Evolutionary conservation across 202 grass and related monocot species (phyloP), one percentile per base, ranked within the genome.

Genomic region (Carex arenaria): DNA sequence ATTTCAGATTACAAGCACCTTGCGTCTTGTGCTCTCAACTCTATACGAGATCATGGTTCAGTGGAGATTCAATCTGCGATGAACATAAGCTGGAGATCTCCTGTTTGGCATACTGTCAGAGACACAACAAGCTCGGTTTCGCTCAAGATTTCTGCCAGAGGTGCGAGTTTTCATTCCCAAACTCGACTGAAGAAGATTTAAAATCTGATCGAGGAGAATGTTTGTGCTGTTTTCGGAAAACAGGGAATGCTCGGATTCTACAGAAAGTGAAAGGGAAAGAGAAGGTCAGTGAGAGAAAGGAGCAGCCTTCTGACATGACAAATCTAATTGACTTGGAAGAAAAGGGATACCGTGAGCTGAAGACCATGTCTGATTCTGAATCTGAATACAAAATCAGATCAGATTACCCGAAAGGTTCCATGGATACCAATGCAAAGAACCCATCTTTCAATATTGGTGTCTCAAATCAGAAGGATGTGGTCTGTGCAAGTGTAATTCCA

Each of bases 21-120:
- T 98, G 95, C 82, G 74, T 85, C 7, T 26, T 98, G 7, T 98
- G 95, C 87, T 91, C 87, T 0, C 87, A 84, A 69, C 73, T 94
- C 49, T 85, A 89, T 38, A 83, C 84, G 57, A 86, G 77, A 57
- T 20, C 85, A 23, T 94, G 90, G 87, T 94, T 90, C 85, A 88
- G 85, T 13, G 61, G 30, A 31, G 78, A 91, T 82, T 72, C 89
- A 13, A 70, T 98, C 9, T 98, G 95, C 34, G 22, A 84, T 7
- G 65, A n/a, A 0, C 95, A 98, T 75, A 86, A 86, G 42, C 56
- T 62, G 11, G 90, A 94, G 85, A 80, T 98, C 54, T 90, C 95
- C 17, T 88, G 87, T 9, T n/a, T 98, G 85, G 75, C 83, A 11
- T 89, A 89, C 75, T 98, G 95, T 80, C 85, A 42, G 59, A 88